A percentile compares a stretch with the other conserved stretches of the same genome.
Evolutionary conservation across 306 rosid species (phyloP).

Genomic region (Corylus heterophylla): DNA sequence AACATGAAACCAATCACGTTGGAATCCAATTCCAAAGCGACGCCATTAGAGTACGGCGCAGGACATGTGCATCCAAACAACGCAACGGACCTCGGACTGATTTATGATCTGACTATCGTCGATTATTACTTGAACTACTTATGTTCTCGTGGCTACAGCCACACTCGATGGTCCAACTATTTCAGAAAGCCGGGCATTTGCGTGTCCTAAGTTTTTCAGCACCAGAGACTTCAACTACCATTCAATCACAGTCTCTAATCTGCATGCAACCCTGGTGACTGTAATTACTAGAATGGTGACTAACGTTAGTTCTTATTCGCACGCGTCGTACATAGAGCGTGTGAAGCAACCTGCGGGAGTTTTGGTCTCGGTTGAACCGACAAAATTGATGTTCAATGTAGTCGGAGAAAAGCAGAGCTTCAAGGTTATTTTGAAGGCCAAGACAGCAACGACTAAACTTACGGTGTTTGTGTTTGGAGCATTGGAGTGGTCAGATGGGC

Average conservation of each 20-base stretch:
- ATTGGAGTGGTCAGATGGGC: slow-evolving; percentile 45
- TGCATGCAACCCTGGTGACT: background rate
- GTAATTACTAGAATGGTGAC: slow-evolving; percentile 44
- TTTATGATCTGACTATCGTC: slow-evolving; percentile 38
- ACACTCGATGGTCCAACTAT: slow-evolving; percentile 8
- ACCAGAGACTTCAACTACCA: slow-evolving; percentile 61
- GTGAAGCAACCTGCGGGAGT: slow-evolving; percentile 37
- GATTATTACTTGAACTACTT: slow-evolving; percentile 55
- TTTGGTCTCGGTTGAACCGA: slow-evolving; percentile 38
- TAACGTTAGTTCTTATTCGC: slow-evolving; percentile 48
- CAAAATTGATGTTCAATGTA: slow-evolving; percentile 24
- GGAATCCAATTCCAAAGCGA: slow-evolving; percentile 24
- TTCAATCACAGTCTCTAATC: slow-evolving; percentile 35
- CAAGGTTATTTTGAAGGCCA: slow-evolving; percentile 23
- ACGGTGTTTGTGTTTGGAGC: slow-evolving; percentile 28
- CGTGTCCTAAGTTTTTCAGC: slow-evolving; percentile 41
- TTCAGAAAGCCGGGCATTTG: slow-evolving; percentile 18
- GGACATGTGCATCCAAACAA: slow-evolving; percentile 58
- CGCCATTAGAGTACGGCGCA: slow-evolving; percentile 50
- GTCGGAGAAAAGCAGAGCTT: slow-evolving; percentile 51
- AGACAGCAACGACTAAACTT: background rate
- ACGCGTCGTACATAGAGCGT: slow-evolving; percentile 33
- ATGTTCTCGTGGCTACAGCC: slow-evolving; percentile 53
- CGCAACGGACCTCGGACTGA: slow-evolving; percentile 60
- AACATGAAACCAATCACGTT: background rate